A percentile compares a stretch with the other conserved stretches of the same genome.
phyloP scores from a whole-genome alignment of 2,329 filamentous ascomycete species.

The Ophiostoma montium region DNA sequence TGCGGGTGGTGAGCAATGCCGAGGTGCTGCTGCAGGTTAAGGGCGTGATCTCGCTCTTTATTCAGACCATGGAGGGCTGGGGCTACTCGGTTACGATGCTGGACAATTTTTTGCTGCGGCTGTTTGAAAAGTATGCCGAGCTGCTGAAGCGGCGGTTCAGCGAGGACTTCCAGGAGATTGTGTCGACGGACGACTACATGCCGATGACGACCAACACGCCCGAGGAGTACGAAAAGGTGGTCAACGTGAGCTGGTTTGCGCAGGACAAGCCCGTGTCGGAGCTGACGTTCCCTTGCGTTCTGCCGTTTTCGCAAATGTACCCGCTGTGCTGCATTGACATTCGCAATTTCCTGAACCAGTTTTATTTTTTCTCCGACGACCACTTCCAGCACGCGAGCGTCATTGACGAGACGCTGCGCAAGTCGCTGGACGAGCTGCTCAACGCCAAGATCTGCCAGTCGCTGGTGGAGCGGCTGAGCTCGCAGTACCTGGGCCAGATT shows the following conservation, averaged over 20 bases:
- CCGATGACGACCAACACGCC: slow-evolving; percentile 88
- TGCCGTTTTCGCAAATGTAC: slow-evolving; percentile 99
- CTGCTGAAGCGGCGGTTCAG: slow-evolving; percentile 83
- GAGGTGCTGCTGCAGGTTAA: slow-evolving; percentile 91
- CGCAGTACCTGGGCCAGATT: slow-evolving; percentile 92
- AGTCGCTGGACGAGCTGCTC: slow-evolving; percentile 85
- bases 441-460: slow-evolving; percentile 84
- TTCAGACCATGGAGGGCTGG: slow-evolving; percentile 98
- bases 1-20: slow-evolving; percentile 71
- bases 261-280: slow-evolving; percentile 67
- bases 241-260: slow-evolving; percentile 91
- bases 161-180: slow-evolving; percentile 86
- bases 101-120: slow-evolving; percentile 68
- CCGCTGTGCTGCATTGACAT: slow-evolving; percentile 97
- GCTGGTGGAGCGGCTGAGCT: slow-evolving; percentile 73
- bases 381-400: slow-evolving; percentile 83
- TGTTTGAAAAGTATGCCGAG: slow-evolving; percentile 91
- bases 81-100: slow-evolving; percentile 71
- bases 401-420: slow-evolving; percentile 81
- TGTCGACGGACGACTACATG: slow-evolving; percentile 97
- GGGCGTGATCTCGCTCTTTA: slow-evolving; percentile 81
- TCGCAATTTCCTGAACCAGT: slow-evolving; percentile 92
- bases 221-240: slow-evolving; percentile 90
- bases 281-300: slow-evolving; percentile 79
- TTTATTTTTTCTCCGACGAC: slow-evolving; percentile 94